Evolutionary conservation across 1,139 yeast species (phyloP).

Genomic region (Pichiaceae sp.): DNA sequence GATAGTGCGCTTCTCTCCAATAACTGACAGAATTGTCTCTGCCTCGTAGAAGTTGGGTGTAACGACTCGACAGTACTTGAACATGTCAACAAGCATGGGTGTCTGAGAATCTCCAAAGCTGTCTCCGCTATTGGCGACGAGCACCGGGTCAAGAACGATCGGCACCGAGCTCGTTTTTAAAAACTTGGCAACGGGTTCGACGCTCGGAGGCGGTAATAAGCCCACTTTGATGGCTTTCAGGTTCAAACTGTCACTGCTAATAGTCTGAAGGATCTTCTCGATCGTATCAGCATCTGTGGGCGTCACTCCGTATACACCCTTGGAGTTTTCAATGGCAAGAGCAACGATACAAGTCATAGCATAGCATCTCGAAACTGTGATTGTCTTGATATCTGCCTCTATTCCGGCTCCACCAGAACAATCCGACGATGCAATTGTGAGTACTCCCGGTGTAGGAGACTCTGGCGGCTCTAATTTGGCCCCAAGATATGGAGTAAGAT

Average conservation of each 20-base stretch:
- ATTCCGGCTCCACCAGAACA: slow-evolving; percentile 94
- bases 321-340: slow-evolving; percentile 75
- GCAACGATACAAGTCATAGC: slow-evolving; percentile 79
- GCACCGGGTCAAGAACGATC: slow-evolving; percentile 72
- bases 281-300: slow-evolving; percentile 2
- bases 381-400: slow-evolving; percentile 85
- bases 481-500: not conserved
- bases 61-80: slow-evolving; percentile 39
- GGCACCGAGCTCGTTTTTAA: slow-evolving; percentile 3
- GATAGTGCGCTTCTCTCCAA: slow-evolving; percentile 3
- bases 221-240: slow-evolving; percentile 77
- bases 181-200: slow-evolving; percentile 35
- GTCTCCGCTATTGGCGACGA: slow-evolving; percentile 74
- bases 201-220: slow-evolving; percentile 45
- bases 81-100: slow-evolving; percentile 38
- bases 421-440: slow-evolving; percentile 79
- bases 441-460: slow-evolving; percentile 25
- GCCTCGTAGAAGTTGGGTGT: slow-evolving; percentile 81
- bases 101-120: slow-evolving; percentile 42
- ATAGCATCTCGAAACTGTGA: slow-evolving; percentile 70
- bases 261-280: slow-evolving; percentile 39
- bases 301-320: slow-evolving; percentile 35
- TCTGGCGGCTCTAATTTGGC: slow-evolving; percentile 2
- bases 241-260: slow-evolving; percentile 51
- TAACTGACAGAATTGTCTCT: slow-evolving; percentile 25